These are phyloP conservation scores for Coemansia sp. DNA, from an alignment of 192 early-diverging fungal genomes.

Conservation along the genomic window DNA sequence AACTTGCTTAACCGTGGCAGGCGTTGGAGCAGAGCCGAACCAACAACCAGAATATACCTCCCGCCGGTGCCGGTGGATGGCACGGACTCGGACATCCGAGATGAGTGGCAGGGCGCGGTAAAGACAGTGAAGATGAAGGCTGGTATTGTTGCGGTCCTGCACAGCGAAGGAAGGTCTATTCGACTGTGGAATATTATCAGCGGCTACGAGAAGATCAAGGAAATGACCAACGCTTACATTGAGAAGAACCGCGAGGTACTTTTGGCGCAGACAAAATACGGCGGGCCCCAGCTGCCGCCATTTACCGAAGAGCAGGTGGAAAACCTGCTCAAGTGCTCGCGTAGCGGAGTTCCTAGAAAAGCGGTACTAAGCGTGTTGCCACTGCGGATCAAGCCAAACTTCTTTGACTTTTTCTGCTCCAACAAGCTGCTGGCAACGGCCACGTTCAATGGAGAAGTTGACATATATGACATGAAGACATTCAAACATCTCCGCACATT, in stretches of 20 bases:
- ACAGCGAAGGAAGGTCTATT: constrained; percentile 11
- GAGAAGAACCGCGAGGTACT: constrained; percentile 21
- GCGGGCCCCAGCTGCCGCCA: constrained; percentile 22
- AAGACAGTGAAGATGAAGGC: constrained; percentile 41
- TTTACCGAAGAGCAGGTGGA: constrained; percentile 24
- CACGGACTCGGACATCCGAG: constrained; percentile 31
- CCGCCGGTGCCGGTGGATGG: constrained; percentile 47
- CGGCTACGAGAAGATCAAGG: constrained; percentile 21
- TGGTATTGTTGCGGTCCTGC: constrained; percentile 28
- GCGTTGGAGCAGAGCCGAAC: constrained; percentile 31
- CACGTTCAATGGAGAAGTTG: constrained; percentile 14
- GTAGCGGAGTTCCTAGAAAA: constrained; percentile 6
- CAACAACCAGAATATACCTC: constrained; percentile 30
- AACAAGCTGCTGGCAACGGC: constrained; percentile 32
- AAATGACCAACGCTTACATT: constrained; percentile 28
- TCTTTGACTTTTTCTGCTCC: constrained; percentile 42
- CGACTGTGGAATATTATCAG: constrained; percentile 28
- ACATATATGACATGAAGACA: constrained; percentile 37
- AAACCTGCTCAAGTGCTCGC: constrained; percentile 22
- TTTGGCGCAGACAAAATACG: constrained; percentile 30
- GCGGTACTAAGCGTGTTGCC: constrained; percentile 14
- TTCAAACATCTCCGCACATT: constrained; percentile 22
- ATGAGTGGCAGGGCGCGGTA: constrained; percentile 43
- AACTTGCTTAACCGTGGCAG: constrained; percentile 43
- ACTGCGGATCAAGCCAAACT: constrained; percentile 15